Conservation (phyloP, 345 rosid genomes). For the Brassica juncea region DNA sequence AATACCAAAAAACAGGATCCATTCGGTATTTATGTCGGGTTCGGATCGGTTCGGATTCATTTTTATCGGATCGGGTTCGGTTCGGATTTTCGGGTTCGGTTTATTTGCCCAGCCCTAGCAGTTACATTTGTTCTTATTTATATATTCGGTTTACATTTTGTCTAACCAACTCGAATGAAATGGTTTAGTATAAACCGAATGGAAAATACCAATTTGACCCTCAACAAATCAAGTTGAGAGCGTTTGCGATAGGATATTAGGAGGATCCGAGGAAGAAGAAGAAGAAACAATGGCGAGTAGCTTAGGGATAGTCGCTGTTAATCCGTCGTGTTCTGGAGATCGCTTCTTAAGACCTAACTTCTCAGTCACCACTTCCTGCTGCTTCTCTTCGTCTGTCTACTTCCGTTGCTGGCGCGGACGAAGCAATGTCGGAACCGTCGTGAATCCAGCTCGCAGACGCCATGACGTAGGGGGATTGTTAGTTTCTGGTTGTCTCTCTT, state of each 20-base stretch:
- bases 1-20: too few species aligned
- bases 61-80: too few species aligned
- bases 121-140: too few species aligned
- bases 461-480: background rate
- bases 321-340: constrained; percentile 18
- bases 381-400: constrained; percentile 16
- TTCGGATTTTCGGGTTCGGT: too few species aligned
- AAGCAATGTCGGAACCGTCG: background rate
- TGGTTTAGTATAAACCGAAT: background rate
- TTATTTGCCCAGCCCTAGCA: too few species aligned
- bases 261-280: constrained; percentile 1
- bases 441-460: background rate
- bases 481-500: constrained; percentile 28
- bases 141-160: background rate
- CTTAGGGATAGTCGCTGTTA: constrained; percentile 16
- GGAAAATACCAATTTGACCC: background rate
- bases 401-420: background rate
- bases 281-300: constrained; percentile 23
- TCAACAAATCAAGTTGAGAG: background rate
- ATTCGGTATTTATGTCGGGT: too few species aligned
- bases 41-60: too few species aligned
- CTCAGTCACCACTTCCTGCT: background rate
- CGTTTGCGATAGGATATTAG: background rate
- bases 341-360: background rate
- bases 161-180: background rate